Evolutionary conservation across 2,329 filamentous ascomycete species (phyloP).

Genomic region (Ophiostoma fasciatum): DNA sequence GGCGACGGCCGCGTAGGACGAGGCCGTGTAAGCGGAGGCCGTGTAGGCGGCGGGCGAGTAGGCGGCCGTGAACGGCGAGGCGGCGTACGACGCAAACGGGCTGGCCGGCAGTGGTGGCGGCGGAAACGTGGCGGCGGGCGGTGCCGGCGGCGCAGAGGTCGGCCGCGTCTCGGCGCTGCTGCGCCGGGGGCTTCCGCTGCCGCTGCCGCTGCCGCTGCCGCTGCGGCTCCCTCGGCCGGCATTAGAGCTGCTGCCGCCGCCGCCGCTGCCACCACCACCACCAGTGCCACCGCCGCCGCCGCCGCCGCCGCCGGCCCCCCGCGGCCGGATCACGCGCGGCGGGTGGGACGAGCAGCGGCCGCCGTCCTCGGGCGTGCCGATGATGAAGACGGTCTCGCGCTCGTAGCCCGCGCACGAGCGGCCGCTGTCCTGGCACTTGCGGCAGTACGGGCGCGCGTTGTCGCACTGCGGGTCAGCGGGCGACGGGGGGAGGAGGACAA

Average conservation of each 20-base stretch:
- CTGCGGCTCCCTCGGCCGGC: slow-evolving; percentile 7
- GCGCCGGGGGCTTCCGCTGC: neutral
- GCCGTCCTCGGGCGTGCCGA: slow-evolving; percentile 38
- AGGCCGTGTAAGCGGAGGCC: too few relatives aligned
- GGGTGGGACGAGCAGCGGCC: slow-evolving; percentile 44
- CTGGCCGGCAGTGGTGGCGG: too few relatives aligned
- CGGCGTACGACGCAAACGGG: too few relatives aligned
- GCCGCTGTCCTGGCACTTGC: slow-evolving; percentile 43
- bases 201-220: slow-evolving; percentile 7
- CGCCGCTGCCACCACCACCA: slow-evolving; percentile 1
- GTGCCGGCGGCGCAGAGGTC: too few relatives aligned
- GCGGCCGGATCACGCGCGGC: slow-evolving; percentile 28
- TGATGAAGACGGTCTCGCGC: slow-evolving; percentile 47
- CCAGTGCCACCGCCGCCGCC: slow-evolving; percentile 13
- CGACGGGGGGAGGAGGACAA: neutral
- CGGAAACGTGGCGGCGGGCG: too few relatives aligned
- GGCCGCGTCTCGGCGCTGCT: neutral
- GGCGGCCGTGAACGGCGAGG: neutral
- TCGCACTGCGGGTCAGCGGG: slow-evolving; percentile 32
- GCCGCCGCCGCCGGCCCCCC: slow-evolving; percentile 12
- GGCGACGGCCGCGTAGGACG: neutral
- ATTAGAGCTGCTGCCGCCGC: slow-evolving; percentile 5
- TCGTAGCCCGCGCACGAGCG: slow-evolving; percentile 48
- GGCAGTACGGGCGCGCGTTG: slow-evolving; percentile 44
- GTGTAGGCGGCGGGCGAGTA: neutral